These are phyloP conservation scores for Nemania serpens DNA, from an alignment of 2,329 filamentous ascomycete species.

Conservation along the genomic window DNA sequence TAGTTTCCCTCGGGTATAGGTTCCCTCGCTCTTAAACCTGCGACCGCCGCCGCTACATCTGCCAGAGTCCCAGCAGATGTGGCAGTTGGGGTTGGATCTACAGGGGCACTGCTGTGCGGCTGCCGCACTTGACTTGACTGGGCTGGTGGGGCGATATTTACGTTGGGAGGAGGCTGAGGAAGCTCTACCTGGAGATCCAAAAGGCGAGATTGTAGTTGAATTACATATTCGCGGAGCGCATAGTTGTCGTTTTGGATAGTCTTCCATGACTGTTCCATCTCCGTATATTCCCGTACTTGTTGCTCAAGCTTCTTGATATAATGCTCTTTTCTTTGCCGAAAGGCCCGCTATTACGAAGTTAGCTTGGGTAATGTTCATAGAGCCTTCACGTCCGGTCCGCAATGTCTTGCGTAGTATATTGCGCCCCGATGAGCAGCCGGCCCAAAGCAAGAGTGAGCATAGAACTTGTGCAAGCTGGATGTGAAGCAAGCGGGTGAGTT, in stretches of 20 bases:
- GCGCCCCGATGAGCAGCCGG: background rate
- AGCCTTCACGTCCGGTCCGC: background rate
- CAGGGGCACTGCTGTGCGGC: conserved; percentile 31
- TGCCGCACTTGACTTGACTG: conserved; percentile 31
- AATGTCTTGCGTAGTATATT: background rate
- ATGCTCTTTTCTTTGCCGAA: conserved; percentile 94
- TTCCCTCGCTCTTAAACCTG: conserved; percentile 39
- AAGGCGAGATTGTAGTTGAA: conserved; percentile 84
- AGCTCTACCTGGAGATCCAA: conserved; percentile 83
- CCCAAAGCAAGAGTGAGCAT: background rate
- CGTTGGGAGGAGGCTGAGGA: conserved; percentile 79
- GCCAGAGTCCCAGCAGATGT: conserved; percentile 41
- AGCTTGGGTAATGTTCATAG: conserved; percentile 1
- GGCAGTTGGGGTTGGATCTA: conserved; percentile 28
- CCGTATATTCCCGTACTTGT: conserved; percentile 80
- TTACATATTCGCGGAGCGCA: conserved; percentile 87
- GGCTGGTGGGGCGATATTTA: conserved; percentile 65
- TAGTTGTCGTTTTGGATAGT: conserved; percentile 87
- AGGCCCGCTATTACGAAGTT: conserved; percentile 71
- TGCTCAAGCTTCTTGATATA: conserved; percentile 98
- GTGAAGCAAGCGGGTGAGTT: background rate
- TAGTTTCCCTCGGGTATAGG: conserved; percentile 36
- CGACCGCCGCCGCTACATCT: conserved; percentile 43
- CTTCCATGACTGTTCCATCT: conserved; percentile 78
- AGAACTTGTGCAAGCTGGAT: background rate